Evolutionary conservation across 225 moss, liverwort and hornwort species (phyloP).

Genomic region (Pleurozium schreberi): DNA sequence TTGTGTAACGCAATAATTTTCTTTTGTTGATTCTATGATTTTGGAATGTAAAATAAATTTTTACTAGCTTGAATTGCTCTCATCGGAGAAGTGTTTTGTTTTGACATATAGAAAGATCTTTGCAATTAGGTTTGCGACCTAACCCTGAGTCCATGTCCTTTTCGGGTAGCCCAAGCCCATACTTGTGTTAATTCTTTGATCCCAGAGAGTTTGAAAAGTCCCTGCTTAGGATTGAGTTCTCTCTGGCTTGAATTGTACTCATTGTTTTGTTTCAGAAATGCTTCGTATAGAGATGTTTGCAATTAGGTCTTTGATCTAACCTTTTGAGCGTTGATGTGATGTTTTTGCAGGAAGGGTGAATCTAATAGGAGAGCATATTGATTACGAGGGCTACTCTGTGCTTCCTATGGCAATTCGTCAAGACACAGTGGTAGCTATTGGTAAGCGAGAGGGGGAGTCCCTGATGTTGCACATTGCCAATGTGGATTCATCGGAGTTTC

Average conservation of each 20-base stretch:
- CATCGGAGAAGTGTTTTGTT: background rate
- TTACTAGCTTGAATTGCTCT: background rate
- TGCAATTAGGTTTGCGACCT: background rate
- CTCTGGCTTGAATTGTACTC: background rate
- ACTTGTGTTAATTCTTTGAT: background rate
- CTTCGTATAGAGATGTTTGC: background rate
- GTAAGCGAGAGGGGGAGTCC: conserved; percentile 26
- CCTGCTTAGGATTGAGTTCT: background rate
- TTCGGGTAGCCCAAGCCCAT: background rate
- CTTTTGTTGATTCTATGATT: background rate
- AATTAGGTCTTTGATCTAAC: background rate
- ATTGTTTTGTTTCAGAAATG: background rate
- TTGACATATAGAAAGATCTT: background rate
- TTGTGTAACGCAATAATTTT: background rate
- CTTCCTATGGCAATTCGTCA: conserved; percentile 94
- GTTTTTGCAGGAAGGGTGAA: conserved; percentile 72
- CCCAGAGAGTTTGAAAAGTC: background rate
- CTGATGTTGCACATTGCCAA: conserved; percentile 53
- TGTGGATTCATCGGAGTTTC: conserved; percentile 43
- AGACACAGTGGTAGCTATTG: conserved; percentile 88
- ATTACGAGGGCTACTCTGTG: conserved; percentile 97
- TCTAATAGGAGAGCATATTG: conserved; percentile 94
- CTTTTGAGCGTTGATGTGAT: background rate
- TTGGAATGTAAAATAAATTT: background rate
- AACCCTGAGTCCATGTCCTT: background rate